These are phyloP conservation scores for Neofusicoccum sp. DNA, from an alignment of 2,329 filamentous ascomycete species.

Conservation along the genomic window DNA sequence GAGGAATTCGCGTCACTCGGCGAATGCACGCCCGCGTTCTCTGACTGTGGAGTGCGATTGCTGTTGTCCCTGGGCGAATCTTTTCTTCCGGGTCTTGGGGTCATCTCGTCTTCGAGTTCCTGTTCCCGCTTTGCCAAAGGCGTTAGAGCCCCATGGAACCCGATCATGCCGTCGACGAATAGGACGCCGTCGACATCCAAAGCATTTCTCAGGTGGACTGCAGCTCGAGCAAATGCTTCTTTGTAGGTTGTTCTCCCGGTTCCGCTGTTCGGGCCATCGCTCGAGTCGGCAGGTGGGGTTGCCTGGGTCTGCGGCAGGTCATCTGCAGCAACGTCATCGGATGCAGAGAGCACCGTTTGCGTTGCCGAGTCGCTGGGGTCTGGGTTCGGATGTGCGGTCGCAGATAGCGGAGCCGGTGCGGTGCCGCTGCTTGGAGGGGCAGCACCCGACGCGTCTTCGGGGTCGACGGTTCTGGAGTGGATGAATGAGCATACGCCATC, in stretches of 20 bases:
- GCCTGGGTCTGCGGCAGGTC: neutral
- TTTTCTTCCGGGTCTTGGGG: neutral
- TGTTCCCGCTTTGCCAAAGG: constrained; percentile 21
- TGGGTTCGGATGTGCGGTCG: neutral
- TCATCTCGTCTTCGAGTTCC: constrained; percentile 20
- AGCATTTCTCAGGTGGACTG: constrained; percentile 20
- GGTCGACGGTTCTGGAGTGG: neutral
- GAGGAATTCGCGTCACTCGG: neutral
- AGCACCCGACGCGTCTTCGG: neutral
- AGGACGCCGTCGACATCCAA: constrained; percentile 18
- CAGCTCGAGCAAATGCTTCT: constrained; percentile 22
- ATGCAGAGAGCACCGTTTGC: neutral
- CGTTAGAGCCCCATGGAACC: constrained; percentile 21
- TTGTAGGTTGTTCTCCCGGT: constrained; percentile 20
- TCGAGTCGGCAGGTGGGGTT: too few relatives aligned
- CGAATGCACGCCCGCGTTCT: neutral
- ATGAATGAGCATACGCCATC: constrained; percentile 10
- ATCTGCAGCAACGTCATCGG: neutral
- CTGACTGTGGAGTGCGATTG: neutral
- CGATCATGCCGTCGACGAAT: constrained; percentile 23
- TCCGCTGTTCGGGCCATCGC: neutral
- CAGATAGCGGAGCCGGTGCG: too few relatives aligned
- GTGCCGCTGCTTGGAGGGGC: neutral
- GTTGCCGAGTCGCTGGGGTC: neutral
- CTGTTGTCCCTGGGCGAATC: neutral